phyloP scores from a whole-genome alignment of 441 rosid genomes.

The Gossypium schwendimanii region DNA sequence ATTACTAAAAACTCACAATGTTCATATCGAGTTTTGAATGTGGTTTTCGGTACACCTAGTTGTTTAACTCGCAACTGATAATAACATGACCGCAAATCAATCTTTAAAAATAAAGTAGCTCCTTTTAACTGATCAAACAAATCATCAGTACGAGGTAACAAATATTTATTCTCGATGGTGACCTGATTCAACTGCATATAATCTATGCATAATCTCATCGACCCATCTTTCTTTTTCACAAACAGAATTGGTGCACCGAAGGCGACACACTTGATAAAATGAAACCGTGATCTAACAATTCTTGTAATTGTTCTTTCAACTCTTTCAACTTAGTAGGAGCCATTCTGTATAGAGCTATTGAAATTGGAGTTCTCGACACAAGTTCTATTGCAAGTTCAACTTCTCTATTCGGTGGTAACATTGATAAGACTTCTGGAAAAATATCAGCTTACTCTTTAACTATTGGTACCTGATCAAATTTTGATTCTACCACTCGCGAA shows the following conservation, averaged over 20 bases:
- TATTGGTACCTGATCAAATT: not conserved
- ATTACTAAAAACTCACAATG: too few species aligned
- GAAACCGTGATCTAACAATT: not conserved
- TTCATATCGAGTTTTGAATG: too few species aligned
- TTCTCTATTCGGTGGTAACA: not conserved
- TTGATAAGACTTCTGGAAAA: not conserved
- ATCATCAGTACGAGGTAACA: not conserved
- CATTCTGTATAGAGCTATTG: not conserved
- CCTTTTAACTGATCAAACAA: not conserved
- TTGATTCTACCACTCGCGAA: not conserved
- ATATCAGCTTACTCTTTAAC: not conserved
- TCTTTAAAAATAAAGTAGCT: not conserved
- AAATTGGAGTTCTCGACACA: not conserved
- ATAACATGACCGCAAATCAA: too few species aligned
- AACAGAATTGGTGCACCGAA: not conserved
- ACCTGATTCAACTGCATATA: not conserved
- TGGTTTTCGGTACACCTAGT: too few species aligned
- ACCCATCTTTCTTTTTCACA: not conserved
- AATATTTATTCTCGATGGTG: not conserved
- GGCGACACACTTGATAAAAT: not conserved
- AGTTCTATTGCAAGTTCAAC: not conserved
- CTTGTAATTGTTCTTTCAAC: not conserved
- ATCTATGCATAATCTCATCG: not conserved
- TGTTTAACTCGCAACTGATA: too few species aligned
- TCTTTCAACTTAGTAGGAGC: not conserved